Evolutionary conservation across 768 basidiomycete genomes (phyloP), one percentile per base, ranked within the genome.

Genomic region (Boletus barrowsii): DNA sequence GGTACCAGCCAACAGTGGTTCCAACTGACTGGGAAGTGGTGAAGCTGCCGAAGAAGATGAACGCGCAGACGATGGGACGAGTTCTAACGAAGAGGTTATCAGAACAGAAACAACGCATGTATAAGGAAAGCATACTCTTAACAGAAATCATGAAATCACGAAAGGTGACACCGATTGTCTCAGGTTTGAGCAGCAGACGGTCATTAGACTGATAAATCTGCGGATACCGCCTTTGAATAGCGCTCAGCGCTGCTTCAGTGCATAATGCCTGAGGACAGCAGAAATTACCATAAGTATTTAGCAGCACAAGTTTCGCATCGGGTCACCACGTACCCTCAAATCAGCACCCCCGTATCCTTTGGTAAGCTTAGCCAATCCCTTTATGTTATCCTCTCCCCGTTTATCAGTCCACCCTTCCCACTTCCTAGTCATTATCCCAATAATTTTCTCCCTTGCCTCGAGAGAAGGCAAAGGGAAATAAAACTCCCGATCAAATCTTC

Each of bases 301-400:
- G 29, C 18, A 41, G 11, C 29, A 37, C 41, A 47, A 29, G 37
- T 26, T 26, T 41, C 47, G 10, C 45, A 22, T 17, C 30, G 40
- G 1, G 14, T 47, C 13, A 11, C 17, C 20, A 60, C 89, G 58
- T 61, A 96, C 96, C 72, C 97, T 77, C 53, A 99, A 70, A 78
- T 99, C 97, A 36, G 97, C 97, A 58, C 97, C 97, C 24, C 92
- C 97, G 69, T 98, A 99, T 0, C 97, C 97, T 70, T 98, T 98
- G 9, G 96, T 98, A 53, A 95, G 72, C 70, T 84, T 86, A 1
- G 94, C 91, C 47, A 99, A 71, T 8, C 88, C 90, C 59, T 78
- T 78, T 44, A 79, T 67, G 51, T 80, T 75, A 58, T 72, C 76
- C 37, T 76, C 76, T 14, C 75, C 79, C 44, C 70, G 74, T 57